Percentiles rank a stretch among this genome's conserved stretches.
These are phyloP conservation scores for Platismatia glauca DNA, from an alignment of 495 filamentous ascomycete genomes.

Conservation along the genomic window DNA sequence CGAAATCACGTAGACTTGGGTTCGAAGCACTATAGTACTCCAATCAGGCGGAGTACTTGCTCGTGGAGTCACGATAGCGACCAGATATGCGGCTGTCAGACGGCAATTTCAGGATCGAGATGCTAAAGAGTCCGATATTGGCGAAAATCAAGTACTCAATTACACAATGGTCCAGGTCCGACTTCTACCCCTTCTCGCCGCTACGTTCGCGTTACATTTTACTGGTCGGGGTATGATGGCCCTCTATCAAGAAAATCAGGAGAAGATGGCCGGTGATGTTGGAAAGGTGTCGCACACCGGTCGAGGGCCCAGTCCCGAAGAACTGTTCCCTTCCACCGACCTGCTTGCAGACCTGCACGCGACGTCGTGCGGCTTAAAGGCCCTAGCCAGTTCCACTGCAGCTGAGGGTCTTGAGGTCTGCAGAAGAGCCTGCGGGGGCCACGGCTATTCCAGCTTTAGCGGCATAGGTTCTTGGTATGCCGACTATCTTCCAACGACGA, in stretches of 20 bases:
- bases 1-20: constrained; percentile 39
- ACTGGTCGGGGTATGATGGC: constrained; percentile 61
- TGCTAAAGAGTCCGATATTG: constrained; percentile 38
- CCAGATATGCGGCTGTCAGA: constrained; percentile 57
- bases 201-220: constrained; percentile 68
- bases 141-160: constrained; percentile 62
- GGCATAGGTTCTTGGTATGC: constrained; percentile 61
- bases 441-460: constrained; percentile 61
- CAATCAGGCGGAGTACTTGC: constrained; percentile 59
- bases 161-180: constrained; percentile 72
- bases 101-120: constrained; percentile 66
- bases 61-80: constrained; percentile 65
- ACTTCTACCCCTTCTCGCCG: constrained; percentile 57
- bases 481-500: constrained; percentile 60
- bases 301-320: constrained; percentile 57
- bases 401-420: constrained; percentile 63
- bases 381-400: constrained; percentile 56
- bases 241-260: constrained; percentile 57
- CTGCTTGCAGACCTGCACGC: constrained; percentile 64
- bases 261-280: constrained; percentile 44
- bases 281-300: constrained; percentile 33
- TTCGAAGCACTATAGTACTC: constrained; percentile 62
- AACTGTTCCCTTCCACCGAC: constrained; percentile 53
- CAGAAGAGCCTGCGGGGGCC: constrained; percentile 63
- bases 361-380: constrained; percentile 65